Base-by-base conservation (phyloP, 768 basidiomycete species). In the Amanita phalloides region DNA sequence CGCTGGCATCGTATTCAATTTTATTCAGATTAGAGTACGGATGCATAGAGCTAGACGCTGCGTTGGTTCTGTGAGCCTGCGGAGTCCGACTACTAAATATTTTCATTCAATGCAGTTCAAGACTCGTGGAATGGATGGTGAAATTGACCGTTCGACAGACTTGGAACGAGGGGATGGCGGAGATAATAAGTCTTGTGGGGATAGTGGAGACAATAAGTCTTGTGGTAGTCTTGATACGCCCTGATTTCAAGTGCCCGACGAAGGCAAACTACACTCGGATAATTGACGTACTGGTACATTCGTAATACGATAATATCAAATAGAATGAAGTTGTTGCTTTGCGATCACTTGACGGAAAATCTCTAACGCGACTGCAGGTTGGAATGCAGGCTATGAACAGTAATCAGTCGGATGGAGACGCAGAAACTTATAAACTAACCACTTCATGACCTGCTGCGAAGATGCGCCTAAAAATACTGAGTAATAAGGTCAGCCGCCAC, bases 381-480 rank as follows among this genome's bases (percentile, higher is more conserved):
- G 76, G 68, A 79, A 84, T 0, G 80, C 79, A 30, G 82, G 71
- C 82, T 83, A 45, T 26, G 43, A 38, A 4, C 17, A 28, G 6
- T 36, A 41, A 45, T 0, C 11, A 21, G n/a, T 25, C 21, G 47
- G 26, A 53, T 32, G n/a, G 13, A 42, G 11, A 35, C 14, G 0
- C 5, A 1, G 11, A 48, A 10, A 30, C 47, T 45, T 36, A 44
- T 45, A 6, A 2, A 69, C 78, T 60, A 53, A 82, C 82, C 58
- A 83, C 74, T 72, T 81, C 76, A 57, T 84, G 83, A 6, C 82
- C 82, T 5, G 82, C 65, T 54, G 60, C 69, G 59, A 68, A 83
- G 0, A 85, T 72, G 9, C 79, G 70, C 54, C 81, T 81, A 35
- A 41, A n/a, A 17, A 50, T 26, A 38, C 17, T 42, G 21, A 45